Evolutionary conservation across 257 asterid genomes (phyloP), one percentile per base, ranked within the genome.

Genomic region (Solanum ossicruentum): DNA sequence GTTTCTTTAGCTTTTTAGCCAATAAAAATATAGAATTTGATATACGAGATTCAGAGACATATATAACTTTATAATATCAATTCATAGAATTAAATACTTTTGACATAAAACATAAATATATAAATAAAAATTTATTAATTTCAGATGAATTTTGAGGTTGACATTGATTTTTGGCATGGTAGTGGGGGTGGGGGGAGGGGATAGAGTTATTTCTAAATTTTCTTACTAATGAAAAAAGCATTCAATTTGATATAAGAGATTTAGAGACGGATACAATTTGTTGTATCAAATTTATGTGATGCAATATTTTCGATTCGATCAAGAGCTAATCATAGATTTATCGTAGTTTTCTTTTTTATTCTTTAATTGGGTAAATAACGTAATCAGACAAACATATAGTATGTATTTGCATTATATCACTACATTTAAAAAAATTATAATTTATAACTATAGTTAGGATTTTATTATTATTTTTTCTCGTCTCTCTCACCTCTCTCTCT

Each of bases 71-170:
- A 6, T 0, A 0, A 13, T 8, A 17, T 65, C 6, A 65, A 65
- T 65, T 65, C 5, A 13, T 28, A 26, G 1, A 65, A 65, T 65
- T 65, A 26, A 26, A 65, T 65, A 65, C 1, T 65, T 26, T 13
- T 3, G 4, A 7, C 0, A 0, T 1, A 15, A 28, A 65, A 23
- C 0, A 11, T 61, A 61, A 61, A 21, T 61, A 1, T 12, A 6
- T 0, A 5, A n/a, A 2, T 4, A 60, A 12, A 63, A 63, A 6
- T 2, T 23, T 26, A 26, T 4, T 23, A 88, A 73, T 84, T 49
- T 84, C 84, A 61, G 87, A 86, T 23, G 88, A 85, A 66, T 81
- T 88, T 87, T 88, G 93, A 91, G 93, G 94, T 83, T 72, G 91
- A 87, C 84, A 91, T 61, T 61, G 36, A 61, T 61, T 61, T 61